phyloP scores from a whole-genome alignment of 75 land plant genomes.

The Adiantum capillusveneris region DNA sequence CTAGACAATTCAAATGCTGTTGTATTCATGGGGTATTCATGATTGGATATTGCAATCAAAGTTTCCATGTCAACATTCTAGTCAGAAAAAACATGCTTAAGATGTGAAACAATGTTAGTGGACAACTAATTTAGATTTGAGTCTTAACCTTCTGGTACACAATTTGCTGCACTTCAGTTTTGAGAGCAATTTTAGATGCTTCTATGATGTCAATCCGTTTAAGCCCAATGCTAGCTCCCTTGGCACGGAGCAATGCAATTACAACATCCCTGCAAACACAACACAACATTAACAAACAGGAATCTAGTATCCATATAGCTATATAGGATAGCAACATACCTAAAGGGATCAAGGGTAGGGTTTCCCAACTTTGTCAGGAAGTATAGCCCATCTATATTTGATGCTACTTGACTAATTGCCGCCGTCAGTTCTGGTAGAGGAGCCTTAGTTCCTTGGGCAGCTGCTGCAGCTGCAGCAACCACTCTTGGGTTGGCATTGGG shows the following conservation, averaged over 20 bases:
- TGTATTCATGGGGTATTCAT: no score
- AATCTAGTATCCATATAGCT: not conserved
- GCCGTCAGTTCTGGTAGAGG: constrained; percentile 45
- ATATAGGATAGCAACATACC: constrained; percentile 24
- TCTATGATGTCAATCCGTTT: constrained; percentile 44
- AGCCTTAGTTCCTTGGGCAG: constrained; percentile 45
- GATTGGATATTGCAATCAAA: no score
- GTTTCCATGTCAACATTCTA: no score
- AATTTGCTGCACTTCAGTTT: constrained; percentile 18
- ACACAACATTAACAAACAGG: not conserved
- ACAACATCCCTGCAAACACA: constrained; percentile 55
- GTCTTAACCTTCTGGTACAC: constrained; percentile 53
- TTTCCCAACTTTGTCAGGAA: constrained; percentile 46
- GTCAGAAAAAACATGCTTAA: no score
- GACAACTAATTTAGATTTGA: no score
- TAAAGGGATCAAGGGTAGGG: constrained; percentile 47
- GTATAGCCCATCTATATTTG: constrained; percentile 55
- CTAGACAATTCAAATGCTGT: no score
- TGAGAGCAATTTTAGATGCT: constrained; percentile 41
- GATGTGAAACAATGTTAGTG: no score
- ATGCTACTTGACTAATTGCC: constrained; percentile 47
- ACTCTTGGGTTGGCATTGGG: constrained; percentile 32
- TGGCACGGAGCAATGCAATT: constrained; percentile 38
- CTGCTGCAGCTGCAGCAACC: constrained; percentile 29
- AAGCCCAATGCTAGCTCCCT: constrained; percentile 40